Evolutionary conservation across 2,329 filamentous ascomycete species (phyloP).

Genomic region (Aspergillus sp.): DNA sequence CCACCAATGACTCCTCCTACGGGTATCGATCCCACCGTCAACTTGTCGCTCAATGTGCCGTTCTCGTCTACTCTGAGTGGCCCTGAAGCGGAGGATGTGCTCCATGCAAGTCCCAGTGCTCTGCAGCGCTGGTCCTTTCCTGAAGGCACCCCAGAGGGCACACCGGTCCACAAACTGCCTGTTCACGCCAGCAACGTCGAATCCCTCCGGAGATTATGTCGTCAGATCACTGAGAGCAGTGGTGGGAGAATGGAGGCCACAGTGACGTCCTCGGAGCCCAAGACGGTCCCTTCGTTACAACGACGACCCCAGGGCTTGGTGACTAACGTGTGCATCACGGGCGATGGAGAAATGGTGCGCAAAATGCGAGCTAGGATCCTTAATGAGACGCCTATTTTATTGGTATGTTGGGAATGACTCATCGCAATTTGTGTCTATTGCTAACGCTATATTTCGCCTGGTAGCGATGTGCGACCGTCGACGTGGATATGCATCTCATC

Average conservation of each 20-base stretch:
- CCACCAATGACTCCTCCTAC: conserved; percentile 60
- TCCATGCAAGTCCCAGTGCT: conserved; percentile 84
- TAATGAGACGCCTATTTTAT: conserved; percentile 84
- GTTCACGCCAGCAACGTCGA: conserved; percentile 84
- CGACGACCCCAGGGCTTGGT: conserved; percentile 55
- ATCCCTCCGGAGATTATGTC: conserved; percentile 72
- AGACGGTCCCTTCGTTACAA: conserved; percentile 50
- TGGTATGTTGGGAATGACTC: conserved; percentile 57
- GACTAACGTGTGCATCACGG: conserved; percentile 87
- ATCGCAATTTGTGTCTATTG: conserved; percentile 7
- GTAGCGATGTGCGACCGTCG: conserved; percentile 87
- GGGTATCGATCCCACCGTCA: conserved; percentile 71
- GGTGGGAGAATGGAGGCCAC: conserved; percentile 74
- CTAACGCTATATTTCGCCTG: conserved; percentile 14
- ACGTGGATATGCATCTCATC: conserved; percentile 87
- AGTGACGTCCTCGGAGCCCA: conserved; percentile 77
- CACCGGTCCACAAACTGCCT: conserved; percentile 83
- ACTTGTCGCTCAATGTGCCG: conserved; percentile 95
- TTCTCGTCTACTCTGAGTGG: conserved; percentile 90
- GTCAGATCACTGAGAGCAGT: conserved; percentile 67
- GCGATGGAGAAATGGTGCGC: conserved; percentile 79
- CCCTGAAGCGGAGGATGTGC: conserved; percentile 88
- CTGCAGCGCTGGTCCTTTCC: conserved; percentile 91
- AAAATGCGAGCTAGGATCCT: conserved; percentile 85
- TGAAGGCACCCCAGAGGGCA: conserved; percentile 76